Percentiles rank a stretch among this genome's conserved stretches.
Conservation (phyloP, 257 asterid genomes). For the Sherardia arvensis region DNA sequence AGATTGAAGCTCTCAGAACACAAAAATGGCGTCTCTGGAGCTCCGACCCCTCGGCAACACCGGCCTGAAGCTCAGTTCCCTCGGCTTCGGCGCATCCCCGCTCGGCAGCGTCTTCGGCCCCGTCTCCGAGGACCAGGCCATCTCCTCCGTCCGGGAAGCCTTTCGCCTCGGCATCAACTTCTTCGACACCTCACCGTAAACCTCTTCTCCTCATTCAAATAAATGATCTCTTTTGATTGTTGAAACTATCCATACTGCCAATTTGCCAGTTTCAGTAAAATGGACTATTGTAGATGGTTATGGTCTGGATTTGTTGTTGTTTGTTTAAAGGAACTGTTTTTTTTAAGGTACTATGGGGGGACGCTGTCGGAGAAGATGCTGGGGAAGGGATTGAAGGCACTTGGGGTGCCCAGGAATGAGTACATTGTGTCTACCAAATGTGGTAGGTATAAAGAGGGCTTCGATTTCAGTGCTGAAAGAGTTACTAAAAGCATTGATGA, state of each 20-base stretch:
- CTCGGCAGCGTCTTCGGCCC: slow-evolving; percentile 81
- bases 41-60: slow-evolving; percentile 77
- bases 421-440: slow-evolving; percentile 93
- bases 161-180: slow-evolving; percentile 77
- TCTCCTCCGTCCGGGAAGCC: slow-evolving; percentile 71
- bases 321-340: not conserved
- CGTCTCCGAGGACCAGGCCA: slow-evolving; percentile 73
- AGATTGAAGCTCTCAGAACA: not conserved
- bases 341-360: slow-evolving; percentile 80
- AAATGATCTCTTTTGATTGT: not conserved
- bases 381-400: slow-evolving; percentile 80
- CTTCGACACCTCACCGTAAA: slow-evolving; percentile 98
- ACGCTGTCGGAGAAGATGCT: slow-evolving; percentile 76
- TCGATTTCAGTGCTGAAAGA: slow-evolving; percentile 94
- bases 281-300: not conserved
- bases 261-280: too few species aligned
- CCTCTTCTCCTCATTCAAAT: not conserved
- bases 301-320: not conserved
- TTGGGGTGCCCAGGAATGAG: slow-evolving; percentile 69
- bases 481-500: slow-evolving; percentile 86
- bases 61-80: slow-evolving; percentile 67
- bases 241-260: not conserved
- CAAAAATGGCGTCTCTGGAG: slow-evolving; percentile 35
- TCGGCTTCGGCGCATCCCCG: slow-evolving; percentile 99
- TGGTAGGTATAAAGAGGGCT: slow-evolving; percentile 85